Percentiles rank a stretch among this genome's conserved stretches.
Evolutionary conservation across 164 flowering plant genomes (phyloP).

Genomic region (Echeveria elegans): DNA sequence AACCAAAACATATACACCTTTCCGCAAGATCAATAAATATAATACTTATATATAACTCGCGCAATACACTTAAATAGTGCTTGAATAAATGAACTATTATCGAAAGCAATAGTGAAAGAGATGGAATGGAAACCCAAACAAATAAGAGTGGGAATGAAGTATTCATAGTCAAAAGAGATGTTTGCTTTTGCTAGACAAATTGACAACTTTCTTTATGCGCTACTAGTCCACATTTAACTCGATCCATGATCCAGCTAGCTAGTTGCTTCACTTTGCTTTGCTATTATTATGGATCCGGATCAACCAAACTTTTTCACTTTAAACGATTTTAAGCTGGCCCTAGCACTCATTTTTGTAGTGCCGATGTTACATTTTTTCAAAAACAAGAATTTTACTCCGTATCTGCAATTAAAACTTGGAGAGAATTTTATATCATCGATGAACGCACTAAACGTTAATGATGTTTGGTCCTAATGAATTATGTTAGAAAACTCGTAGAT

Average conservation of each 20-base stretch:
- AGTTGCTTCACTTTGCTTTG: background rate
- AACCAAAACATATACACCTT: background rate
- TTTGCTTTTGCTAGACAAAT: conserved; percentile 1
- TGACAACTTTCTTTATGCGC: conserved; percentile 4
- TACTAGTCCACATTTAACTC: conserved; percentile 7
- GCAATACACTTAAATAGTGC: background rate
- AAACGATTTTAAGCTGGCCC: background rate
- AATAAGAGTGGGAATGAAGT: background rate
- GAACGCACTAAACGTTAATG: too few relatives aligned
- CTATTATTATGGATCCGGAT: conserved; percentile 4
- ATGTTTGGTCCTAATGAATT: too few relatives aligned
- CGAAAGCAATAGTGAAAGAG: background rate
- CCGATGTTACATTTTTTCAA: background rate
- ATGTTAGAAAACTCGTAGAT: too few relatives aligned
- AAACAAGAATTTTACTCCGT: background rate
- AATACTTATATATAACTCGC: too few relatives aligned
- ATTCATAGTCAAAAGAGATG: background rate
- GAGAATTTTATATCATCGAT: too few relatives aligned
- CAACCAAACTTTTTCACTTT: background rate
- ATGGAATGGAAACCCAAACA: background rate
- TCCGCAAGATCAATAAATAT: background rate
- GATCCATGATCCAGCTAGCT: background rate
- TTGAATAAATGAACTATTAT: background rate
- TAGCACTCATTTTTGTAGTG: background rate
- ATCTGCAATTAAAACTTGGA: too few relatives aligned